Percentiles rank a stretch among this genome's conserved stretches.
Evolutionary conservation across 768 basidiomycete genomes (phyloP).

Genomic region (Leucosporidium creatinivorum): DNA sequence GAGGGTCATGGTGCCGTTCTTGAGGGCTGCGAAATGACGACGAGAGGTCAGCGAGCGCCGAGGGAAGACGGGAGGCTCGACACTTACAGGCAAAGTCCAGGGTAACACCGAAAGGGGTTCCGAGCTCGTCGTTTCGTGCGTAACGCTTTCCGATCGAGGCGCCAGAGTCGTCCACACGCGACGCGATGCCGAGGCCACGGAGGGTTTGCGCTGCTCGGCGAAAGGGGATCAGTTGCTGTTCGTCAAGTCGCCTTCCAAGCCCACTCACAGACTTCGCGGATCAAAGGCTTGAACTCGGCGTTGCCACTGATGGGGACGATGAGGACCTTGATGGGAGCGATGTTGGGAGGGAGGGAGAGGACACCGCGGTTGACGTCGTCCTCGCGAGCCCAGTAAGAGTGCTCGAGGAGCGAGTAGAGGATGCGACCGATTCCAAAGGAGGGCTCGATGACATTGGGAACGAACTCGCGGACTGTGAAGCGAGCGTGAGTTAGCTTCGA

Average conservation of each 20-base stretch:
- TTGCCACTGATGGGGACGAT: conserved; percentile 88
- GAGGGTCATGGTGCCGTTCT: conserved; percentile 88
- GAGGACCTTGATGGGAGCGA: conserved; percentile 93
- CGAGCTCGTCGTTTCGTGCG: conserved; percentile 94
- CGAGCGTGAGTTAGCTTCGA: conserved; percentile 6
- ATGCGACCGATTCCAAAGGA: conserved; percentile 97
- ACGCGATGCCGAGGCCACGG: conserved; percentile 79
- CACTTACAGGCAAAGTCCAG: conserved; percentile 83
- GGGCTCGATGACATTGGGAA: conserved; percentile 96
- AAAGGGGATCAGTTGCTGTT: background rate
- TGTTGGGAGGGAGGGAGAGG: conserved; percentile 75
- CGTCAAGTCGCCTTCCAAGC: background rate
- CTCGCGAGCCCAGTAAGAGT: conserved; percentile 90
- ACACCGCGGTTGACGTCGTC: conserved; percentile 85
- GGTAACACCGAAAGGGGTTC: conserved; percentile 93
- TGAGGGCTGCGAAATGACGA: conserved; percentile 55
- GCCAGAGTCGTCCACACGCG: conserved; percentile 91
- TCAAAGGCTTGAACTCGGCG: conserved; percentile 72
- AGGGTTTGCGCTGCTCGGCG: conserved; percentile 64
- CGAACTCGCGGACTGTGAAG: conserved; percentile 76
- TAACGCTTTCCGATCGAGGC: conserved; percentile 94
- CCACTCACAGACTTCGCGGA: conserved; percentile 76
- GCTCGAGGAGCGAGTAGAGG: conserved; percentile 85
- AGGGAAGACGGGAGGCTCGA: background rate
- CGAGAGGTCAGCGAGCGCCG: background rate